phyloP scores from a whole-genome alignment of 805 yeast genomes.

The Ogataea pilisensis region DNA sequence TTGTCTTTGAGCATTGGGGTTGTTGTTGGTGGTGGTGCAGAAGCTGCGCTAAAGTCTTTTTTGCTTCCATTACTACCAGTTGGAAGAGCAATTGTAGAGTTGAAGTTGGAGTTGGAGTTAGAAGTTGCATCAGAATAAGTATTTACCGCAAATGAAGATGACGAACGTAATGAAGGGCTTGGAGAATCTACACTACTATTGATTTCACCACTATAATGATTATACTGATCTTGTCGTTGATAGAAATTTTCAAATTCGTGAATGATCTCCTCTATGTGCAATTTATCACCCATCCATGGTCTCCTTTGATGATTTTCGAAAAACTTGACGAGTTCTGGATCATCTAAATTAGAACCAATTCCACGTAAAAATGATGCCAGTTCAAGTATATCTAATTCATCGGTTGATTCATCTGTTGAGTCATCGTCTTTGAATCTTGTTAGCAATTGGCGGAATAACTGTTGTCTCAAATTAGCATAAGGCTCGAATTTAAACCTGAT shows the following conservation, averaged over 20 bases:
- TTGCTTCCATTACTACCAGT: neutral
- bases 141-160: neutral
- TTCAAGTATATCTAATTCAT: conserved; percentile 52
- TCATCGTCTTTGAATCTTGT: conserved; percentile 42
- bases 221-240: conserved; percentile 4
- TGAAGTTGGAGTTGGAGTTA: neutral
- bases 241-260: conserved; percentile 44
- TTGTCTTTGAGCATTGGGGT: neutral
- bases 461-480: conserved; percentile 57
- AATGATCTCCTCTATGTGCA: conserved; percentile 42
- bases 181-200: neutral
- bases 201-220: neutral
- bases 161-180: neutral
- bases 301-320: conserved; percentile 42
- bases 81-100: neutral
- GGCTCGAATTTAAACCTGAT: conserved; percentile 64
- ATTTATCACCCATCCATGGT: conserved; percentile 51
- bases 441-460: conserved; percentile 65
- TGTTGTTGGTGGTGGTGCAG: neutral
- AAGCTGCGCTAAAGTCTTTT: neutral
- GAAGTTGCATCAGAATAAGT: neutral
- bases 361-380: conserved; percentile 61
- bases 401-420: conserved; percentile 38
- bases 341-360: conserved; percentile 52
- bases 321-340: conserved; percentile 51